Percentiles rank a stretch among this genome's conserved stretches.
These are phyloP conservation scores for Musa itinerans DNA, from an alignment of 176 grass and related monocot genomes.

Conservation along the genomic window DNA sequence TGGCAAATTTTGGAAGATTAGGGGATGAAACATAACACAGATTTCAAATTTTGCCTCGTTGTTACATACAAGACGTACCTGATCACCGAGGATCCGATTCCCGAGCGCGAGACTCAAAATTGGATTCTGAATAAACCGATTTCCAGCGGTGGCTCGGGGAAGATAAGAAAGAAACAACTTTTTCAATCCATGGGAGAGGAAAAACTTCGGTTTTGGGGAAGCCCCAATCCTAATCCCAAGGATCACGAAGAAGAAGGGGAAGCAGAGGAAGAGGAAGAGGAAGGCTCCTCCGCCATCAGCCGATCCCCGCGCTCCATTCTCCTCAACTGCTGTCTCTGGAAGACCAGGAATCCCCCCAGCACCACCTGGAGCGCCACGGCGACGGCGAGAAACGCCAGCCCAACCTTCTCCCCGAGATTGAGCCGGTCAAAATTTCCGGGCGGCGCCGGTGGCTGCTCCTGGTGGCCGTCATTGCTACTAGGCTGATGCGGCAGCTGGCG, in stretches of 20 bases:
- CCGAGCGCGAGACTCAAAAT: no score
- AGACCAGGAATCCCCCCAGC: slow-evolving; percentile 1
- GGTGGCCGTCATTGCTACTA: no score
- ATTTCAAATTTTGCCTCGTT: no score
- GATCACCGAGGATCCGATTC: no score
- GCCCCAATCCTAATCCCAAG: not conserved
- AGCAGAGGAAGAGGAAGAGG: not conserved
- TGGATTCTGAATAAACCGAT: no score
- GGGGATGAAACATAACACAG: no score
- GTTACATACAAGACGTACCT: no score
- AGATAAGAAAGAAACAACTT: no score
- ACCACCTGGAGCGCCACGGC: not conserved
- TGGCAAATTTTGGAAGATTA: no score
- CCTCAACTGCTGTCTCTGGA: not conserved
- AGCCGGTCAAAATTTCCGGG: not conserved
- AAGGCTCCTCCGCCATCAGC: not conserved
- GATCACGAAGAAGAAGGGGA: not conserved
- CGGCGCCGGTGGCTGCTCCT: no score
- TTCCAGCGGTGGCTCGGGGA: no score
- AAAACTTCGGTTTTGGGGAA: not conserved
- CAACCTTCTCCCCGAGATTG: slow-evolving; percentile 5
- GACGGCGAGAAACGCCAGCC: not conserved
- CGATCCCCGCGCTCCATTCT: not conserved
- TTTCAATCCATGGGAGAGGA: not conserved
- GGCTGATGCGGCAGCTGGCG: not conserved